Base-by-base conservation (phyloP, 441 rosid species). In the Euphorbia corollata region DNA sequence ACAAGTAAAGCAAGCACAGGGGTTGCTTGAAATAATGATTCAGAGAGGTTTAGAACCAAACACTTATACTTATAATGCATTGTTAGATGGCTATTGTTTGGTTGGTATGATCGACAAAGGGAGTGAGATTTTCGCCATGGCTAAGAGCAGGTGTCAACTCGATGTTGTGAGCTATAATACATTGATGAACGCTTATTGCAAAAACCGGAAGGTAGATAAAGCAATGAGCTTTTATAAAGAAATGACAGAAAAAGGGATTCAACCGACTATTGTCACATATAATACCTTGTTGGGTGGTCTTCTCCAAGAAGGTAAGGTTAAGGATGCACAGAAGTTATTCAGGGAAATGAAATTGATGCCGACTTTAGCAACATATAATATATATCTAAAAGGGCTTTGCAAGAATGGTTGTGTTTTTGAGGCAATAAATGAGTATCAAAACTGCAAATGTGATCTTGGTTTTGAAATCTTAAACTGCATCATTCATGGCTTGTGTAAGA, bases 151-250 rank as follows among this genome's bases (percentile, higher is more conserved):
- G n/a, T 66, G 61, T 54, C 54, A 22, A 51, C 76, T 23, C 8
- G 65, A 72, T 72, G 72, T 56, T 22, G 62, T 78, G 15, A 63
- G 70, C 59, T 72, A 74, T 71, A 74, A 56, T 65, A 22, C 67
- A 19, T 45, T 81, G 67, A 77, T 77, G 36, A 75, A 74, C 32
- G 74, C 71, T 2, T 70, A 68, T 27, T 76, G 75, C 47, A 73
- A 75, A 63, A 57, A 30, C 55, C 8, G 61, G 54, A 76, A 59
- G 71, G 60, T 72, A 1, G 69, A 72, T 13, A 74, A 72, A 61
- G 80, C 74, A 30, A 61, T 60, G 48, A 24, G 41, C 11, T 74
- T 58, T 18, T 74, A 59, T 39, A 36, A 59, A 57, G 71, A 67
- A 70, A 76, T 78, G 75, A 19, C 47, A 30, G 47, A 24, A 19